A percentile compares a stretch with the other conserved stretches of the same genome.
phyloP scores from a whole-genome alignment of 805 yeast species.

The Zygosaccharomyces pseudorouxii region DNA sequence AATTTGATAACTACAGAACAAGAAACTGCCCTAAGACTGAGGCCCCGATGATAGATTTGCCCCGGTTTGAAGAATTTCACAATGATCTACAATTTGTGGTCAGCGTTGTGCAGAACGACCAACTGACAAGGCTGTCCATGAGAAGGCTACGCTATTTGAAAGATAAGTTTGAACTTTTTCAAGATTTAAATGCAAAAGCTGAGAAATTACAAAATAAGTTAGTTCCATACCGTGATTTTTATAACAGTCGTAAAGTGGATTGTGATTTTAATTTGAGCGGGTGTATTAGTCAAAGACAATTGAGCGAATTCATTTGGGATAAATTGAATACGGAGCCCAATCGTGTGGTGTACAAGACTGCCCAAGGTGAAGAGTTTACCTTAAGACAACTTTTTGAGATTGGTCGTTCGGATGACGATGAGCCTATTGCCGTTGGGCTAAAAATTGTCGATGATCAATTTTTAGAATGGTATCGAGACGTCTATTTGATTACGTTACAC shows the following conservation, averaged over 20 bases:
- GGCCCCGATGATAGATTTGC: constrained; percentile 14
- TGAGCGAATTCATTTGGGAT: constrained; percentile 37
- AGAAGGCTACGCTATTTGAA: constrained; percentile 33
- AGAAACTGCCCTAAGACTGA: neutral
- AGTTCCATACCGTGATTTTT: constrained; percentile 56
- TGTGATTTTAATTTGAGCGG: constrained; percentile 28
- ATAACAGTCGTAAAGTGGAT: constrained; percentile 93
- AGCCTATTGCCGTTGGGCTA: constrained; percentile 24
- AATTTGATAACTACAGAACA: constrained; percentile 8
- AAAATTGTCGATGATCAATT: constrained; percentile 33
- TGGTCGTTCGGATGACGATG: constrained; percentile 14
- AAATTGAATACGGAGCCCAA: constrained; percentile 37
- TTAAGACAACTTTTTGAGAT: constrained; percentile 24
- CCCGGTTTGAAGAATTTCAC: constrained; percentile 32
- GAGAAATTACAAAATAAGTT: constrained; percentile 36
- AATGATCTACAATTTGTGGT: constrained; percentile 30
- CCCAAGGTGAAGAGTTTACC: constrained; percentile 21
- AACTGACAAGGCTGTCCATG: constrained; percentile 20
- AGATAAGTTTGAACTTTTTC: constrained; percentile 37
- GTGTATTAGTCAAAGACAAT: constrained; percentile 28
- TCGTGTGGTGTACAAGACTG: constrained; percentile 31
- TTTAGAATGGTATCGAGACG: constrained; percentile 24
- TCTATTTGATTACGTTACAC: constrained; percentile 25
- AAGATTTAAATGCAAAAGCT: constrained; percentile 33
- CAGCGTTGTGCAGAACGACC: constrained; percentile 16